Conservation (phyloP, 148 eudicot genomes). For the Persicaria maculosa region DNA sequence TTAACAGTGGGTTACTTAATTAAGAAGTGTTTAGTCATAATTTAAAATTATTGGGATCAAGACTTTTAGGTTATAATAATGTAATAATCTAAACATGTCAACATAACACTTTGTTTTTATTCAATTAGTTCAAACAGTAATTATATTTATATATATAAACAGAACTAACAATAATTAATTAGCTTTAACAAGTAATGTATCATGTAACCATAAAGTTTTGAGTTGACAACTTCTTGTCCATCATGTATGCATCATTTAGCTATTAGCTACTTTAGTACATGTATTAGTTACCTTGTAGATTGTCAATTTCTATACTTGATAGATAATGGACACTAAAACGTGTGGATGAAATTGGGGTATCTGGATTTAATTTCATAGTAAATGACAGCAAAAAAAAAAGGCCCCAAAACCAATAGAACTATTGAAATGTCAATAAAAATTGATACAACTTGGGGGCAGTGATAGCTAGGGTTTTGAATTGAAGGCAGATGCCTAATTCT, state of each 20-base stretch:
- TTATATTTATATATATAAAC: background rate
- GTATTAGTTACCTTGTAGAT: background rate
- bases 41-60: background rate
- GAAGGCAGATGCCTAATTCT: background rate
- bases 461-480: background rate
- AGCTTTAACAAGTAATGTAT: background rate
- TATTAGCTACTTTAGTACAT: background rate
- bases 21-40: background rate
- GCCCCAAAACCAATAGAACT: background rate
- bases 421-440: background rate
- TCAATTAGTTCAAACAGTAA: background rate
- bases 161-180: background rate
- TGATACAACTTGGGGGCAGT: background rate
- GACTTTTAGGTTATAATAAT: background rate
- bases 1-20: background rate
- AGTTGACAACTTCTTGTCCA: slow-evolving; percentile 4
- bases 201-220: background rate
- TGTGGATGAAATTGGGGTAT: slow-evolving; percentile 10
- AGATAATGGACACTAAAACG: background rate
- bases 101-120: background rate
- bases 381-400: background rate
- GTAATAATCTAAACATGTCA: background rate
- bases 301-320: slow-evolving; percentile 4
- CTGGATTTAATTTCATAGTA: background rate
- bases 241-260: background rate